Evolutionary conservation across 495 filamentous ascomycete genomes (phyloP).

Genomic region (Endocarpon pusillum): DNA sequence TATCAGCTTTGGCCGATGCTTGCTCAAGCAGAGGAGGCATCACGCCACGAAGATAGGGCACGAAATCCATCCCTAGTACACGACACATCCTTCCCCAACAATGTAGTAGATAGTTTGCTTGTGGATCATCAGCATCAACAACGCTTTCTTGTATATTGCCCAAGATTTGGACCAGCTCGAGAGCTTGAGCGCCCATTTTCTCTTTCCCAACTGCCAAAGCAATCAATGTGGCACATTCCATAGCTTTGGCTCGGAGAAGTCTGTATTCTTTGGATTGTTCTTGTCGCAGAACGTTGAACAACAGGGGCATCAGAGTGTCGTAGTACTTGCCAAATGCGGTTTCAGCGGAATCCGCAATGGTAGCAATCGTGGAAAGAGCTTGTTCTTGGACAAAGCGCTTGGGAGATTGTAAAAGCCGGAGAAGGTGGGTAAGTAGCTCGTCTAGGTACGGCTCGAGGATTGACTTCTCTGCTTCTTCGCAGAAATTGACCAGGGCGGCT

Average conservation of each 20-base stretch:
- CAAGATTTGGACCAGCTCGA: conserved; percentile 70
- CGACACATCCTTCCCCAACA: conserved; percentile 99
- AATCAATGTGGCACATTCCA: conserved; percentile 98
- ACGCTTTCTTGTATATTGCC: conserved; percentile 78
- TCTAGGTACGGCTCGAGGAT: conserved; percentile 90
- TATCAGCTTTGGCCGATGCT: conserved; percentile 90
- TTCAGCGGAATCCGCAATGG: conserved; percentile 95
- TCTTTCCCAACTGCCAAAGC: conserved; percentile 89
- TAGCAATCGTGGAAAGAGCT: conserved; percentile 93
- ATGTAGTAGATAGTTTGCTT: conserved; percentile 92
- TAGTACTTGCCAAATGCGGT: conserved; percentile 94
- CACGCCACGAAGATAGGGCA: conserved; percentile 78
- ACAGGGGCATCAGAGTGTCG: conserved; percentile 79
- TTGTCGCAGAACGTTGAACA: conserved; percentile 74
- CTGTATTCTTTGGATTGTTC: conserved; percentile 87
- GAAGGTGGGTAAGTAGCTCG: conserved; percentile 62
- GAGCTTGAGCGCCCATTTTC: conserved; percentile 72
- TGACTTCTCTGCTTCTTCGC: conserved; percentile 90
- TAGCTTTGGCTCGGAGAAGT: conserved; percentile 85
- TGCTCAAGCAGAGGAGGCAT: conserved; percentile 88
- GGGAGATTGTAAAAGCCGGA: conserved; percentile 67
- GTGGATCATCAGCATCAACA: conserved; percentile 84
- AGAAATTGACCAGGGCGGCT: conserved; percentile 96
- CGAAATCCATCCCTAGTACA: conserved; percentile 75
- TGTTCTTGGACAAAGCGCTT: conserved; percentile 98